Base-by-base conservation (phyloP, 2,329 filamentous ascomycete genomes). In the Lizonia empirigonia region DNA sequence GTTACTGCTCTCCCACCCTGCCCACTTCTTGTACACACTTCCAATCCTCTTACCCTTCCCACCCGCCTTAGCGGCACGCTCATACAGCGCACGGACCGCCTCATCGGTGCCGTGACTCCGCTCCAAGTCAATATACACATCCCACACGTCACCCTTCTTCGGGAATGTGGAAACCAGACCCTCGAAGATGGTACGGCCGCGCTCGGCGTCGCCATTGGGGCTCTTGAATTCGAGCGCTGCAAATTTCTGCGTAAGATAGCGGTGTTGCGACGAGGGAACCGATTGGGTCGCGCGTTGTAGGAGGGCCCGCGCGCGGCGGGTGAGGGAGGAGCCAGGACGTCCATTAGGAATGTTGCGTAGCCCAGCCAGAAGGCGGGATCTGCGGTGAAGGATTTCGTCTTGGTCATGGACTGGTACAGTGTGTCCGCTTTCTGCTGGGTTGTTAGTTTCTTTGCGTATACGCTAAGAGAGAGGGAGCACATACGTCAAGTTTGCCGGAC, bases 141-240 rank as follows among this genome's bases (percentile, higher is more conserved):
- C 94, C 93, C 93, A 97, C 42, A 97, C 79, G 70, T 97, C 91
- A 53, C 91, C 85, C 72, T 91, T 90, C 79, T 95, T 96, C 36
- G 91, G 90, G 78, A 88, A 96, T 4, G 88, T 87, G 27, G 85
- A 83, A 7, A 99, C 80, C 7, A 99, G 80, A 30, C 88, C 89
- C 74, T 97, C 93, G 65, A 97, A 97, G 68, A 97, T 87, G 20
- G 95, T 99, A 15, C 95, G 88, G 8, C 94, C 94, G 51, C 90
- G 89, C 76, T 99, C 95, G 2, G 91, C 80, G 64, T 95, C 90
- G 46, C 92, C 92, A 64, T 88, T 85, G 7, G 85, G 74, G 9
- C 89, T 93, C 59, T 86, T 88, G 82, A 96, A 99, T 74, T 99
- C 94, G 18, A 99, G 83, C 15, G 90, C 88, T 0, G 89, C 94